Percentiles rank a stretch among this genome's conserved stretches.
Conservation (phyloP, 2,329 filamentous ascomycete species). For the Sporothrix dimorphospora region DNA sequence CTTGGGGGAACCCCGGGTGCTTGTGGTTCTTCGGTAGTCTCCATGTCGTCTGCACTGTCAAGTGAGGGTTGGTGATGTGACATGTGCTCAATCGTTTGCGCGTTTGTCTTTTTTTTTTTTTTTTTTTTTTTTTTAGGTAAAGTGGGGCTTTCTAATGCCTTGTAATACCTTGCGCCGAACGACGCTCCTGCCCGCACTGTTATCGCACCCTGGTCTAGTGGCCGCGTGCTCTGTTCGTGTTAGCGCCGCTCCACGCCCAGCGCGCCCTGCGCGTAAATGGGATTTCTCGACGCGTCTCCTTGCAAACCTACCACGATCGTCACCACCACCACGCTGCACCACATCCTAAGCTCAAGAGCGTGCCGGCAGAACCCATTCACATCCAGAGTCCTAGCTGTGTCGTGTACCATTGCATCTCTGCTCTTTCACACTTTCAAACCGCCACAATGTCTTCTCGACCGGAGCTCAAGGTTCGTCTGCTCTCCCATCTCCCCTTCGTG, state of each 20-base stretch:
- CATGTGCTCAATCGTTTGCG: conserved; percentile 22
- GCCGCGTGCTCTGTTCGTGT: conserved; percentile 11
- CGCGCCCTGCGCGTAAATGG: conserved; percentile 33
- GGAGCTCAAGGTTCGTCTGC: conserved; percentile 62
- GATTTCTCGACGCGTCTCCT: conserved; percentile 32
- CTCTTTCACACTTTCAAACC: neutral
- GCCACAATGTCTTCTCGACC: conserved; percentile 69
- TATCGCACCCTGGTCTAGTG: neutral
- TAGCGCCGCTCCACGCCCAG: conserved; percentile 11
- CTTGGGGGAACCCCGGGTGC: neutral
- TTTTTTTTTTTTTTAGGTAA: neutral
- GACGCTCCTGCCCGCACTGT: conserved; percentile 3
- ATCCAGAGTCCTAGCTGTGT: neutral
- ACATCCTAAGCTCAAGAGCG: neutral
- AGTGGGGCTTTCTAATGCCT: neutral
- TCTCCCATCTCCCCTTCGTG: neutral
- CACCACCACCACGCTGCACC: neutral
- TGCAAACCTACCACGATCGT: neutral
- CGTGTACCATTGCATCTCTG: neutral
- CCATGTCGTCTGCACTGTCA: neutral
- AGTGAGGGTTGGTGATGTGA: conserved; percentile 3
- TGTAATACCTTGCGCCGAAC: neutral
- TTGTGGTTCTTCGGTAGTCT: neutral
- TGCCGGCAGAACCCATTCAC: neutral
- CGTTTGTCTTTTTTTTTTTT: conserved; percentile 24